phyloP scores from a whole-genome alignment of 192 early-diverging fungal genomes.

The Backusella morwellensis region DNA sequence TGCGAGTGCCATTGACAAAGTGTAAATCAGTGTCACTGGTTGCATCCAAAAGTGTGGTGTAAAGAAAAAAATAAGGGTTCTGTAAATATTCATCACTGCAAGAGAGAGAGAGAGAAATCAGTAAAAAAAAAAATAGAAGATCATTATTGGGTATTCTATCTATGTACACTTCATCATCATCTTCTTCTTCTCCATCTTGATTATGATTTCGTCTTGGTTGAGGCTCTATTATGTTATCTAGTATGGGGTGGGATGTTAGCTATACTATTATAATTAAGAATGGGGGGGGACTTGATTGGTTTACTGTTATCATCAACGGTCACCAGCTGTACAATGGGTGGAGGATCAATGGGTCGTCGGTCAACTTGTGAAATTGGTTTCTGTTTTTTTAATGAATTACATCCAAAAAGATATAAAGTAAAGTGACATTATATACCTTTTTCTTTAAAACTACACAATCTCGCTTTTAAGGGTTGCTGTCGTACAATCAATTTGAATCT shows the following conservation, averaged over 20 bases:
- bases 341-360: slow-evolving; percentile 4
- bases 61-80: neutral
- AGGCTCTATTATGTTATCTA: neutral
- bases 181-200: neutral
- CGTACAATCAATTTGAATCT: slow-evolving; percentile 10
- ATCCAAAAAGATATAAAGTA: neutral
- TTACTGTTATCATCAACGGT: neutral
- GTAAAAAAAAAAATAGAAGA: too few relatives aligned
- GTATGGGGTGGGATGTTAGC: too few relatives aligned
- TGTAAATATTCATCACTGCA: neutral
- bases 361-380: neutral
- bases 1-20: slow-evolving; percentile 29
- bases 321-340: slow-evolving; percentile 3
- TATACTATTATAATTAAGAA: neutral
- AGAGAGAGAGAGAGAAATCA: neutral
- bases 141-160: neutral
- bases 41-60: neutral
- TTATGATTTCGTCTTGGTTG: neutral
- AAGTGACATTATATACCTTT: neutral
- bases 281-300: neutral
- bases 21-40: neutral
- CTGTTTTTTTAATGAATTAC: neutral
- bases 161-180: neutral
- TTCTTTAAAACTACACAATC: slow-evolving; percentile 17
- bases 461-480: slow-evolving; percentile 11